Conservation (phyloP, 2,329 filamentous ascomycete species). For the Claviceps purpurea region DNA sequence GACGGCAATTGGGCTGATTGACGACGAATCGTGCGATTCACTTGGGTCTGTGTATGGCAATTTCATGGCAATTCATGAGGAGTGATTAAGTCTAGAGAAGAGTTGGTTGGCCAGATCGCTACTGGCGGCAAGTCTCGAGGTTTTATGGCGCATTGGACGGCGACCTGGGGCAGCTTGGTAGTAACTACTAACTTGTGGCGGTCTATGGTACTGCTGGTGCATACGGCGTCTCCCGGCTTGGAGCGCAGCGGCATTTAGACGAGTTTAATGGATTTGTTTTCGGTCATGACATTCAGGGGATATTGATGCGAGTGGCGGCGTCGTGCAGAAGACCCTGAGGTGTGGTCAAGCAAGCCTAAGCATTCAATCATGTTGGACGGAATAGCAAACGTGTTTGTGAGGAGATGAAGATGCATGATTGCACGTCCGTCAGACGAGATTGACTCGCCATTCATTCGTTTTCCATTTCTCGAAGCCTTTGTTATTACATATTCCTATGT, state of each 20-base stretch:
- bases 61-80: slow-evolving; percentile 4
- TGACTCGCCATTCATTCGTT: too few species aligned
- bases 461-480: too few species aligned
- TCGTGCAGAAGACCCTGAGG: too few species aligned
- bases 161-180: background rate
- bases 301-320: too few species aligned
- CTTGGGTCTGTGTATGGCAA: slow-evolving; percentile 7
- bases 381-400: too few species aligned
- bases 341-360: too few species aligned
- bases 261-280: background rate
- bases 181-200: background rate
- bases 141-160: slow-evolving; percentile 3
- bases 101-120: slow-evolving; percentile 4
- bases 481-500: too few species aligned
- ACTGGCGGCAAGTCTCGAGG: slow-evolving; percentile 1
- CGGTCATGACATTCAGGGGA: too few species aligned
- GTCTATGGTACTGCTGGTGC: slow-evolving; percentile 7
- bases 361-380: too few species aligned
- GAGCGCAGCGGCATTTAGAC: slow-evolving; percentile 1
- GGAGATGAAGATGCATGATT: too few species aligned
- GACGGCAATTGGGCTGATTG: slow-evolving; percentile 16
- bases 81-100: background rate
- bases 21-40: slow-evolving; percentile 14
- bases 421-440: too few species aligned
- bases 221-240: slow-evolving; percentile 5